A percentile compares a stretch with the other conserved stretches of the same genome.
phyloP scores from a whole-genome alignment of 805 yeast species.

The Cyberlindnera japonica region DNA sequence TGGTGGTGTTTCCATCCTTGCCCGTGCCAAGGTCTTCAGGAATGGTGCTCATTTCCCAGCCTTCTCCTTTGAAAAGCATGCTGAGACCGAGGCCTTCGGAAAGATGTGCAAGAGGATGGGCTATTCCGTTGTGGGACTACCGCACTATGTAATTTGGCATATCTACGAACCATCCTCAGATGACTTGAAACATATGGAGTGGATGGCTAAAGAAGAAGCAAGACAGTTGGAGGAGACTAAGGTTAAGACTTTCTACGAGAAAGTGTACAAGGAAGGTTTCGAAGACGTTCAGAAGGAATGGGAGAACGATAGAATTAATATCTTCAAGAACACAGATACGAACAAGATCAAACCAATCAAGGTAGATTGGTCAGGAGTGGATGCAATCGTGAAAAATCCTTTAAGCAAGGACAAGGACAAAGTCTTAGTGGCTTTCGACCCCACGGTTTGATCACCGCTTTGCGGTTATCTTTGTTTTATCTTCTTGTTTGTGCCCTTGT shows the following conservation, averaged over 20 bases:
- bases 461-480: neutral
- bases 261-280: slow-evolving; percentile 76
- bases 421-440: slow-evolving; percentile 30
- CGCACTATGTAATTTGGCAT: slow-evolving; percentile 97
- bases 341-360: slow-evolving; percentile 44
- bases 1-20: slow-evolving; percentile 93
- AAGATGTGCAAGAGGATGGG: slow-evolving; percentile 86
- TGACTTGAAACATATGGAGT: slow-evolving; percentile 83
- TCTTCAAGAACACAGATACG: slow-evolving; percentile 73
- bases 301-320: slow-evolving; percentile 65
- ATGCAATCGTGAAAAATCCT: slow-evolving; percentile 28
- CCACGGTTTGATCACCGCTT: slow-evolving; percentile 11
- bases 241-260: slow-evolving; percentile 60
- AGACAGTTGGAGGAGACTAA: slow-evolving; percentile 61
- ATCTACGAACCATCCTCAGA: slow-evolving; percentile 93
- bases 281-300: slow-evolving; percentile 73
- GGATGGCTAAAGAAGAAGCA: slow-evolving; percentile 84
- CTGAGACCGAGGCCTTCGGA: slow-evolving; percentile 98
- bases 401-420: slow-evolving; percentile 24
- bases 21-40: slow-evolving; percentile 84
- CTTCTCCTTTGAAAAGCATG: slow-evolving; percentile 91
- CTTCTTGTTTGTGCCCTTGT: neutral
- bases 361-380: slow-evolving; percentile 73
- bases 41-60: slow-evolving; percentile 97
- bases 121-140: slow-evolving; percentile 83